Evolutionary conservation across 164 flowering plant genomes (phyloP).

Genomic region (Malania oleifera): DNA sequence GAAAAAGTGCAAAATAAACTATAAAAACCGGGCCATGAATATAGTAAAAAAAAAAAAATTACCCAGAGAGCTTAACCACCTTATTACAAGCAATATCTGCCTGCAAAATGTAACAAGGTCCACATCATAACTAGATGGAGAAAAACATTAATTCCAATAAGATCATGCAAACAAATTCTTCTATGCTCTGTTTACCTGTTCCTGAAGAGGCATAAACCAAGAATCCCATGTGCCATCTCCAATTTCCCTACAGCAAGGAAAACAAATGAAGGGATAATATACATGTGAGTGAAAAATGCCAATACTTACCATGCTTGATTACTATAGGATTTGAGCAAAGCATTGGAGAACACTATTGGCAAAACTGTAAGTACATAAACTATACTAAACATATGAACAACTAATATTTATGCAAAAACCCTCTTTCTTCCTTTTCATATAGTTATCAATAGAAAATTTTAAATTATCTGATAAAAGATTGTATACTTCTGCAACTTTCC

Average conservation of each 20-base stretch:
- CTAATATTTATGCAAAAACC: no score
- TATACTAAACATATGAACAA: no score
- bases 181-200: constrained; percentile 49
- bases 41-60: not conserved
- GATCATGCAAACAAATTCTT: not conserved
- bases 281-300: not conserved
- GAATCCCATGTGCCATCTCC: constrained; percentile 94
- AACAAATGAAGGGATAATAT: constrained; percentile 5
- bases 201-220: constrained; percentile 75
- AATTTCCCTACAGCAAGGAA: constrained; percentile 57
- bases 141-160: not conserved
- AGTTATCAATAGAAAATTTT: no score
- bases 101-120: constrained; percentile 38
- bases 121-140: not conserved
- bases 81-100: constrained; percentile 61
- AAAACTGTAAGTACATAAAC: no score
- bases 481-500: no score
- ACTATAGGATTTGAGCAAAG: no score
- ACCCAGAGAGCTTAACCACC: constrained; percentile 38
- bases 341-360: no score
- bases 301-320: no score
- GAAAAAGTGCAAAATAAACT: constrained; percentile 6
- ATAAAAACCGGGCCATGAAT: constrained; percentile 3
- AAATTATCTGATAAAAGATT: no score
- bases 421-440: no score